Evolutionary conservation across 1,284 basidiomycete genomes (phyloP), one percentile per base, ranked within the genome.

Genomic region (Garcileccinum viscosum): DNA sequence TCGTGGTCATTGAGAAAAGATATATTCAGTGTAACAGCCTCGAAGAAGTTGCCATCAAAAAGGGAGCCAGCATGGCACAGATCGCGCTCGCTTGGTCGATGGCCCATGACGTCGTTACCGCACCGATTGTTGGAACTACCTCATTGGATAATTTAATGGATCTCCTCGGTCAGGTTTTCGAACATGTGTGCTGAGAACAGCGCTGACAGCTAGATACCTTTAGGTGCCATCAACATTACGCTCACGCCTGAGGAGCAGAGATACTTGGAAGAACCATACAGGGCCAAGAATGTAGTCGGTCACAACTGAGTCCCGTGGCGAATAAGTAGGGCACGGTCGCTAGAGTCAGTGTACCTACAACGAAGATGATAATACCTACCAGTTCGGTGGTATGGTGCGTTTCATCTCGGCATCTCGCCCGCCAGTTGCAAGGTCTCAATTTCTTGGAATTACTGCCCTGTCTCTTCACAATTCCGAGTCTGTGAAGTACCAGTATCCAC

Each of bases 81-180:
- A 76, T 87, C 60, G 81, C 84, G 9, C 70, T 85, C 11, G 86
- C 85, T 35, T 88, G 86, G 85, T 75, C 74, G 12, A 67, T 86
- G 32, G 69, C 75, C 24, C 80, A 80, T 64, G 76, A 77, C 11
- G 56, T 75, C 1, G 80, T 84, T 32, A 78, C 81, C 17, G 82
- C 83, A 9, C 84, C 84, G n/a, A 84, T 85, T 67, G 75, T 85
- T 35, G 84, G 84, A 53, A 82, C 82, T 12, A 86, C 83, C 12
- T 84, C 75, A 44, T 69, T 86, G 32, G 69, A 81, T 63, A 84
- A 84, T 71, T 74, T 85, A 17, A 72, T 81, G 67, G 83, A 85
- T 56, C 75, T 83, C 65, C 75, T 84, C 35, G 78, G 81, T 82
- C 40, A 67, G 77, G 70, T 6, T 32, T 24, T 32, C 80, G 80